These are phyloP conservation scores for Aspergillus puulaauensis DNA, from an alignment of 2,329 filamentous ascomycete species.

Conservation along the genomic window DNA sequence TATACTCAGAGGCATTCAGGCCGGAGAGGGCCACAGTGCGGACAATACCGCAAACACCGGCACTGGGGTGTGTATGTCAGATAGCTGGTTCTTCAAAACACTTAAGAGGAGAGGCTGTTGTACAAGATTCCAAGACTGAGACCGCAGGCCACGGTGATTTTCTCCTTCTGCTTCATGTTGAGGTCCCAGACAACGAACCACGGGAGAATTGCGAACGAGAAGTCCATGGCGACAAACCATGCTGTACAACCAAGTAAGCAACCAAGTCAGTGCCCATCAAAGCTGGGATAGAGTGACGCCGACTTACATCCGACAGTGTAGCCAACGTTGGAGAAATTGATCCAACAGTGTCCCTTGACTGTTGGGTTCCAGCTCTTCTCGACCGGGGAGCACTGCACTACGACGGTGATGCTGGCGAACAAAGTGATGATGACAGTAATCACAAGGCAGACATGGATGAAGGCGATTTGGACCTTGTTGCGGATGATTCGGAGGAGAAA, in stretches of 20 bases:
- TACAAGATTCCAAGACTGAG: constrained; percentile 4
- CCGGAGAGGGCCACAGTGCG: background rate
- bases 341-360: constrained; percentile 18
- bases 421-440: constrained; percentile 17
- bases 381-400: constrained; percentile 13
- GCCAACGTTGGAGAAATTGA: constrained; percentile 24
- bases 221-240: constrained; percentile 23
- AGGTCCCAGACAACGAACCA: constrained; percentile 10
- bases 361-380: constrained; percentile 19
- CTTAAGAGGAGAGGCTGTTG: background rate
- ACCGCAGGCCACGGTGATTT: constrained; percentile 5
- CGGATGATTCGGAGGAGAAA: constrained; percentile 23
- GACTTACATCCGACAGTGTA: constrained; percentile 25
- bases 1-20: background rate
- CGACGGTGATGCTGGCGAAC: constrained; percentile 19
- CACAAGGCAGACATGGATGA: constrained; percentile 19
- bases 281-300: background rate
- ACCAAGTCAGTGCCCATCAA: background rate
- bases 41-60: constrained; percentile 6
- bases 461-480: constrained; percentile 20
- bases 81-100: background rate
- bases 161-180: constrained; percentile 12
- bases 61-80: background rate
- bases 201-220: constrained; percentile 7
- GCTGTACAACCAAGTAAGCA: background rate